Percentiles rank a stretch among this genome's conserved stretches.
Evolutionary conservation across 306 rosid species (phyloP).

Genomic region (Lithocarpus polystachyus): DNA sequence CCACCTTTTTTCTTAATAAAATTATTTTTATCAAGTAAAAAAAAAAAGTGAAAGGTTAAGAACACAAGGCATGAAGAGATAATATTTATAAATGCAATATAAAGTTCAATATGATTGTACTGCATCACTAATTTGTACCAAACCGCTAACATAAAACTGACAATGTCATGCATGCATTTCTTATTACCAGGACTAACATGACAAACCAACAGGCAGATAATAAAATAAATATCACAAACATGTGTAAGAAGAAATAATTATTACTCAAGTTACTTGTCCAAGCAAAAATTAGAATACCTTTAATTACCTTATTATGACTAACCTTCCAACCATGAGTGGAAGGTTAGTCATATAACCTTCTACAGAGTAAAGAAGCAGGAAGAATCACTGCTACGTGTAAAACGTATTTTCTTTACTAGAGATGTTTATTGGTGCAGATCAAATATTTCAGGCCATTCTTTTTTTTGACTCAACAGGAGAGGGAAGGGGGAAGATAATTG

Average conservation of each 20-base stretch:
- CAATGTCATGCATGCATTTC: neutral
- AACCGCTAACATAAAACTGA: no score
- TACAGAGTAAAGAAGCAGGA: neutral
- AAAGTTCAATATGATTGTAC: neutral
- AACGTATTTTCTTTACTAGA: neutral
- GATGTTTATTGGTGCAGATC: neutral
- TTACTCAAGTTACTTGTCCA: neutral
- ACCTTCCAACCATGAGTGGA: no score
- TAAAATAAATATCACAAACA: neutral
- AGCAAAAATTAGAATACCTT: neutral
- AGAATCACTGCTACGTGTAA: neutral
- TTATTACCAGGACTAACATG: neutral
- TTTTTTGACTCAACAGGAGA: neutral
- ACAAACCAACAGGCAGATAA: neutral
- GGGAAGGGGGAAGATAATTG: neutral
- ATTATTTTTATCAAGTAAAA: no score
- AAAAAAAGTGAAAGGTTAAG: neutral
- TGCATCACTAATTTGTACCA: neutral
- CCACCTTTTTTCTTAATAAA: no score
- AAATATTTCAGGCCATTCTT: neutral
- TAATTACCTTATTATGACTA: neutral
- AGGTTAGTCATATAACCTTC: neutral
- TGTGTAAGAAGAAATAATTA: neutral
- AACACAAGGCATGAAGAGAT: neutral
- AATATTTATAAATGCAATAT: neutral